A percentile compares a stretch with the other conserved stretches of the same genome.
Conservation (phyloP, 2,329 filamentous ascomycete genomes). For the Bertia moriformis region DNA sequence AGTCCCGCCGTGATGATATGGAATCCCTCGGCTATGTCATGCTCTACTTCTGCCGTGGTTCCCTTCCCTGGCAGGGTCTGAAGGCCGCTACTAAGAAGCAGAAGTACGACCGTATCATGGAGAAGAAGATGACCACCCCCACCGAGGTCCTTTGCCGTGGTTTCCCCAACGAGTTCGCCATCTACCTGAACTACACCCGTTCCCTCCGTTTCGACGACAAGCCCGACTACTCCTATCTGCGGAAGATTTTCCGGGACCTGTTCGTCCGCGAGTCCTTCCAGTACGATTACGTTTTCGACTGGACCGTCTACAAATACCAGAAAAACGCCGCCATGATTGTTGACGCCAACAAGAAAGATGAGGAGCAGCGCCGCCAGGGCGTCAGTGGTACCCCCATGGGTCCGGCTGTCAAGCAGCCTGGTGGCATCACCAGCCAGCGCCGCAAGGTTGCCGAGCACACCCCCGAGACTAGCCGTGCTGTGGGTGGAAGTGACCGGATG, state of each 20-base stretch:
- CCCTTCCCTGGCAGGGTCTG: constrained; percentile 93
- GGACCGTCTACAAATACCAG: constrained; percentile 99
- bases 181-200: constrained; percentile 98
- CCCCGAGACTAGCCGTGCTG: constrained; percentile 60
- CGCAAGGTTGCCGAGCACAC: constrained; percentile 72
- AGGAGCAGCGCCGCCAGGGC: constrained; percentile 64
- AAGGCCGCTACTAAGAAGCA: constrained; percentile 99
- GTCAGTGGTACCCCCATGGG: constrained; percentile 53
- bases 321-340: constrained; percentile 95
- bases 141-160: constrained; percentile 97
- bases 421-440: constrained; percentile 61
- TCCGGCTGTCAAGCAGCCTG: constrained; percentile 51
- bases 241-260: constrained; percentile 99
- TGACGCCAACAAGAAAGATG: constrained; percentile 53
- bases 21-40: constrained; percentile 98
- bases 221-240: constrained; percentile 97
- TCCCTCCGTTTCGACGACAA: constrained; percentile 98
- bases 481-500: constrained; percentile 82
- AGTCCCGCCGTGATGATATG: constrained; percentile 98
- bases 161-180: constrained; percentile 98
- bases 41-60: constrained; percentile 99
- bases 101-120: constrained; percentile 99
- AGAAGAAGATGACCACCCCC: constrained; percentile 99
- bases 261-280: constrained; percentile 99
- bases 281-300: constrained; percentile 99